Percentiles rank a stretch among this genome's conserved stretches.
Conservation (phyloP, 257 asterid genomes). For the Rauvolfia tetraphylla region DNA sequence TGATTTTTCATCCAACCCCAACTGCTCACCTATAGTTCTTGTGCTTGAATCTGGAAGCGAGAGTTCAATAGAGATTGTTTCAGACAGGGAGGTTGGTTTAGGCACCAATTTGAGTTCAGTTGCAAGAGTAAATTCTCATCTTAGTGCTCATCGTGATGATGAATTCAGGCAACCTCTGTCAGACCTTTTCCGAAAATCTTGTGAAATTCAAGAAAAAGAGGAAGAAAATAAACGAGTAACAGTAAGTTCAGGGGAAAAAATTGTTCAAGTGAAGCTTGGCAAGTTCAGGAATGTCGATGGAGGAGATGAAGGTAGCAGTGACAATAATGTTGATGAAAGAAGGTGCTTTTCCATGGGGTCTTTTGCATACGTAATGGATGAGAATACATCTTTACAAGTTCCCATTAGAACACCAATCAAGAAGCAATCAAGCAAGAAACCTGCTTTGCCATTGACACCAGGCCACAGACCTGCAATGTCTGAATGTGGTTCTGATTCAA, state of each 20-base stretch:
- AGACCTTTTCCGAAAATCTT: conserved; percentile 33
- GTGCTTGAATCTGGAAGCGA: conserved; percentile 86
- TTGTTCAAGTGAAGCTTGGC: conserved; percentile 77
- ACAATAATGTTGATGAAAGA: conserved; percentile 47
- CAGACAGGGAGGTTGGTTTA: conserved; percentile 26
- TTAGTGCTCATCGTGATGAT: conserved; percentile 30
- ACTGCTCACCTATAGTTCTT: conserved; percentile 57
- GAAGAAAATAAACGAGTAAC: conserved; percentile 24
- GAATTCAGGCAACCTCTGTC: conserved; percentile 25
- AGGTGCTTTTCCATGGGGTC: conserved; percentile 97
- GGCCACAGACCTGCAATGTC: conserved; percentile 70
- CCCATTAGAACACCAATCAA: conserved; percentile 65
- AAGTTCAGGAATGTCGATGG: conserved; percentile 64
- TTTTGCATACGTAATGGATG: conserved; percentile 88
- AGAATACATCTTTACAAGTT: conserved; percentile 58
- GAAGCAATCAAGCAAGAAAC: conserved; percentile 54
- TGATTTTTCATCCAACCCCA: conserved; percentile 41
- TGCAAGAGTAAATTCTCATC: conserved; percentile 47
- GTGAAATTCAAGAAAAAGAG: conserved; percentile 44
- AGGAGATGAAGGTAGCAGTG: conserved; percentile 38
- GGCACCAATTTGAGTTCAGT: conserved; percentile 15
- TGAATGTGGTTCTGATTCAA: conserved; percentile 77
- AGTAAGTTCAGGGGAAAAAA: conserved; percentile 40
- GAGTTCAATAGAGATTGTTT: conserved; percentile 58
- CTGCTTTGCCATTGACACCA: conserved; percentile 44